Base-by-base conservation (phyloP, 2,329 filamentous ascomycete genomes). In the Phaeosphaeriaceae sp. region DNA sequence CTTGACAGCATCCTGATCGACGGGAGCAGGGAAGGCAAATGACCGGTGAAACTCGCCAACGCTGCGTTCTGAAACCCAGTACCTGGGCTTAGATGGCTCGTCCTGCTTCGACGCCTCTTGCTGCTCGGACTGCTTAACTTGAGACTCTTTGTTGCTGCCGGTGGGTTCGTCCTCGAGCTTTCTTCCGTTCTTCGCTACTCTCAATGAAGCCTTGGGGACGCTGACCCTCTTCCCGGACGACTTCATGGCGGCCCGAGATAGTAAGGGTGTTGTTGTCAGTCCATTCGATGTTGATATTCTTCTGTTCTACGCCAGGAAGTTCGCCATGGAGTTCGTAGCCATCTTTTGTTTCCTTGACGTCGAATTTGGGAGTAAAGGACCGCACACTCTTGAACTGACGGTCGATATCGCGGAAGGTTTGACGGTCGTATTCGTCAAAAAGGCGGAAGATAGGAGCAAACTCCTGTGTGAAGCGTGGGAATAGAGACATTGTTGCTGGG, bases 281-380 rank as follows among this genome's bases (percentile, higher is more conserved):
- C 79, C 92, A 93, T 68, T 93, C 89, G 68, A 93, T 88, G 68
- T 82, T 78, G 66, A 94, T 78, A 65, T 92, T 79, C 62, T 89
- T 85, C 76, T 90, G 88, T 55, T 83, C 82, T 61, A 92, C 79
- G 46, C 90, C 90, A 0, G 89, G 87, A 5, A 93, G 83, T 74
- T 93, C 89, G 64, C 89, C 90, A 63, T 92, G 85, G 16, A 93
- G 86, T 74, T 93, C 87, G 68, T 91, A 93, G 56, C 78, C 71
- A 4, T 84, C 75, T 52, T 82, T 81, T 11, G 82, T 83, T 77
- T 94, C 90, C 71, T 83, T 86, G 54, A 92, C 81, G 64, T 93
- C 89, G 67, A 93, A 93, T 74, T 86, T 88, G 46, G 89, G 90
- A 49, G 83, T 82, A 82, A 91, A 92, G 66, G 82, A 77, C 38